Base-by-base conservation (phyloP, 345 rosid genomes). In the Geranium brycei region DNA sequence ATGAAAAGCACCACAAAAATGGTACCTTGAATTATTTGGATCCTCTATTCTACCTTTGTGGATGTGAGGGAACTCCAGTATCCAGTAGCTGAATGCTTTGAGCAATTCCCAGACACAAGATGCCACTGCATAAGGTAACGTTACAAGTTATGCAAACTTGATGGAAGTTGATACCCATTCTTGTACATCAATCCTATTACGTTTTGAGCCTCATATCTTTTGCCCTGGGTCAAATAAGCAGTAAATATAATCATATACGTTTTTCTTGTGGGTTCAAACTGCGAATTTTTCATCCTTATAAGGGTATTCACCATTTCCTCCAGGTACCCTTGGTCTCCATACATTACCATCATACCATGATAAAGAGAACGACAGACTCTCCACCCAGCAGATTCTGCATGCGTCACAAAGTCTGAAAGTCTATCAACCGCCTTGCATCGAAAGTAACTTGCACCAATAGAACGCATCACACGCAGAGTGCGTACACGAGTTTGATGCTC, bases 371-470 rank as follows among this genome's bases (percentile, higher is more conserved):
- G 79, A 66, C 93, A 84, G 12, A 85, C 74, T 70, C 73, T 86
- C 96, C 96, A 92, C 2, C 85, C 93, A 68, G 87, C 89, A 66
- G 58, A 64, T 73, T 89, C 89, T 0, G 98, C 93, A 1, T 80
- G 88, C 72, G 74, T 85, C 31, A 83, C 63, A 35, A 92, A 92
- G 63, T 31, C 69, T 57, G 80, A 84, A 11, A 87, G 85, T 62
- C 60, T 84, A 69, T 86, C 95, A 31, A 92, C 81, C 7, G 81
- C 83, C 76, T 85, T 76, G 78, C 76, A 72, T 62, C 80, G 79
- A 68, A 74, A 92, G 78, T 86, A 92, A 68, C 73, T 66, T n/a
- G 68, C 51, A 55, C 69, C 62, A 62, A 92, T 79, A 57, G 84
- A 66, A 61, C 76, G 69, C 93, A 92, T 92, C 23, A 81, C 58